These are phyloP conservation scores for Globisporangium camurandrum DNA, from an alignment of 352 stramenopile genomes.

Conservation along the genomic window DNA sequence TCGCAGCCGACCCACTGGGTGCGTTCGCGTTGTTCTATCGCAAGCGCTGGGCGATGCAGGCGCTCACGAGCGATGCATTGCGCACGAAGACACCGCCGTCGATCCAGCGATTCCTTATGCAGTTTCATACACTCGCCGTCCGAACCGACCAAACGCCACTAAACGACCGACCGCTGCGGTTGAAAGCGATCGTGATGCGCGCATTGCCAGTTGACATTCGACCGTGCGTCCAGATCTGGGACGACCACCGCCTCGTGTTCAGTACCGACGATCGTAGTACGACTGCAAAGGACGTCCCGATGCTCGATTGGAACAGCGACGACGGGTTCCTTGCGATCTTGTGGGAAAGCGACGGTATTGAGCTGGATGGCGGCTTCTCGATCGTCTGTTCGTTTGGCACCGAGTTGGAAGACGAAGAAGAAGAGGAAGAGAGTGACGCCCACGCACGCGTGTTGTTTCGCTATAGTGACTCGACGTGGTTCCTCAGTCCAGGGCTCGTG, in stretches of 20 bases:
- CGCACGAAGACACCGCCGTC: conserved; percentile 64
- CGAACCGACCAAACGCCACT: conserved; percentile 45
- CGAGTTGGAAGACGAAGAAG: no score
- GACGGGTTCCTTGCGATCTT: conserved; percentile 75
- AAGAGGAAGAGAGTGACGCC: conserved; percentile 42
- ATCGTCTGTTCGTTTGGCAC: conserved; percentile 79
- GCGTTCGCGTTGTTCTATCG: conserved; percentile 91
- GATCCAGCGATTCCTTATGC: conserved; percentile 59
- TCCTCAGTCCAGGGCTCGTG: conserved; percentile 54
- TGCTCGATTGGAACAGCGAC: conserved; percentile 74
- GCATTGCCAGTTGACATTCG: conserved; percentile 62
- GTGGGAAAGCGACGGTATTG: conserved; percentile 70
- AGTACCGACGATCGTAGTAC: conserved; percentile 42
- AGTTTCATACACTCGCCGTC: conserved; percentile 62
- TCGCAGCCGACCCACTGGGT: conserved; percentile 60
- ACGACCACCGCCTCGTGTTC: conserved; percentile 67
- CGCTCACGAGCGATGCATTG: conserved; percentile 52
- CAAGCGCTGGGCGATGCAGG: conserved; percentile 69
- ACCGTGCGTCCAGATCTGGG: conserved; percentile 80
- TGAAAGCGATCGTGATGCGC: conserved; percentile 74
- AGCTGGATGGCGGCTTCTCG: conserved; percentile 75
- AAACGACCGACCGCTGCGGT: conserved; percentile 51
- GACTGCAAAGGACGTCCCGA: conserved; percentile 16
- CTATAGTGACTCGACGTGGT: conserved; percentile 78
- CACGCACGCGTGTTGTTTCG: conserved; percentile 68